Base-by-base conservation (phyloP, 2,329 filamentous ascomycete genomes). In the Lasiodiplodia gonubiensis region DNA sequence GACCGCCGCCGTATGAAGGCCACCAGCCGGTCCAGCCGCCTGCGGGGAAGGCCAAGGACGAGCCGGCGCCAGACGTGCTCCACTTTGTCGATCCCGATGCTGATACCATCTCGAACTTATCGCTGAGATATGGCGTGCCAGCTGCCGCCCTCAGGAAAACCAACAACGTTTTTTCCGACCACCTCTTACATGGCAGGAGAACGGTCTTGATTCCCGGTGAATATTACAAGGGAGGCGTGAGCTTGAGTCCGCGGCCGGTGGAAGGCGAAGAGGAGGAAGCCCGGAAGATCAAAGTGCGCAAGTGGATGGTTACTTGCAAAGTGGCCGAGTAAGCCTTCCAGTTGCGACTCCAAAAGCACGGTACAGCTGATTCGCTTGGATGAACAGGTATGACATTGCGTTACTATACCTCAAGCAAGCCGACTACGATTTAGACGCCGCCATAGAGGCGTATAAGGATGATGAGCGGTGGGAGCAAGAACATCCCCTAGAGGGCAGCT, bases 251-350 rank as follows among this genome's bases (percentile, higher is more conserved):
- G 1, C 82, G 85, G 33, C 91, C 92, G 0, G 72, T 92, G n/a
- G 90, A 91, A 65, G 88, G 89, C 57, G 91, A 92, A 74, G 90
- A 91, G 54, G 91, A 93, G 73, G 89, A 92, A 78, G 81, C 86
- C 60, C 85, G 88, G 70, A 94, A 92, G 79, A 84, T 81, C 21
- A 89, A 89, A 74, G 84, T 94, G 39, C 84, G 92, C 51, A 86
- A 90, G 69, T 94, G 90, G 83, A 94, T 94, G 92, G 88, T 92
- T 2, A 84, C 85, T 11, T 67, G 89, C 79, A 94, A 94, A 76
- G 90, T 92, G 33, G 82, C 86, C 27, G 90, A 94, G 82, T 94
- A 89, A 80, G 48, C 57, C 27, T 48, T 53, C n/a, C 25, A 16
- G 42, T 16, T 14, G 37, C 27, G 27, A 57, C 30, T 27, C 6